A percentile compares a stretch with the other conserved stretches of the same genome.
Conservation (phyloP, 2,329 filamentous ascomycete genomes). For the Microsporum canis region DNA sequence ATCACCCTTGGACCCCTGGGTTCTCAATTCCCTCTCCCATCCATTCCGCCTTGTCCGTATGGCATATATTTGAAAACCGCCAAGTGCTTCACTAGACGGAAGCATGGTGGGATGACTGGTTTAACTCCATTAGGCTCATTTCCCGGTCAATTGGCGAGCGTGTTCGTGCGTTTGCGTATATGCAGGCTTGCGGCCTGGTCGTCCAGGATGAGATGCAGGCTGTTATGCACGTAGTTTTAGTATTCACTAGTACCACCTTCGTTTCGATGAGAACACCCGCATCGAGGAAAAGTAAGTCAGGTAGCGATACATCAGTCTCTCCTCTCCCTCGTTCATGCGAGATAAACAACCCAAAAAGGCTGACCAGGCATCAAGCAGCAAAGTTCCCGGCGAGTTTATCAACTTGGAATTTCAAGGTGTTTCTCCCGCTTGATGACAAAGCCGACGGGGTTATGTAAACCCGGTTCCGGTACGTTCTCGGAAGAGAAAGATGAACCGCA, state of each 20-base stretch:
- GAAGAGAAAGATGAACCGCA: neutral
- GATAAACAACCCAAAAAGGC: neutral
- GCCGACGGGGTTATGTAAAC: neutral
- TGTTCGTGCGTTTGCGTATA: neutral
- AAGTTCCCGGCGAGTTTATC: neutral
- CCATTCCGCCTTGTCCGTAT: neutral
- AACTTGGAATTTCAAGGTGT: neutral
- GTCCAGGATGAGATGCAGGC: neutral
- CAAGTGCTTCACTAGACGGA: neutral
- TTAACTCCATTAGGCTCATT: neutral
- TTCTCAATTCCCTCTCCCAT: neutral
- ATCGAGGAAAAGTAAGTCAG: neutral
- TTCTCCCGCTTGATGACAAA: neutral
- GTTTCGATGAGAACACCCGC: neutral
- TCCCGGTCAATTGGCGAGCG: neutral
- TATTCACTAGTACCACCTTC: neutral
- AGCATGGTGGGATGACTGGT: neutral
- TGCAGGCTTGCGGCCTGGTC: neutral
- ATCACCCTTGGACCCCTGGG: neutral
- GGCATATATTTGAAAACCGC: neutral
- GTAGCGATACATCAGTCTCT: neutral
- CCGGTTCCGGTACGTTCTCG: neutral
- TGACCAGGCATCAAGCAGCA: neutral
- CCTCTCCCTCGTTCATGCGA: neutral
- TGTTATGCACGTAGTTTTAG: neutral